phyloP scores from a whole-genome alignment of 2,329 filamentous ascomycete species.

The Annulohypoxylon truncatum region DNA sequence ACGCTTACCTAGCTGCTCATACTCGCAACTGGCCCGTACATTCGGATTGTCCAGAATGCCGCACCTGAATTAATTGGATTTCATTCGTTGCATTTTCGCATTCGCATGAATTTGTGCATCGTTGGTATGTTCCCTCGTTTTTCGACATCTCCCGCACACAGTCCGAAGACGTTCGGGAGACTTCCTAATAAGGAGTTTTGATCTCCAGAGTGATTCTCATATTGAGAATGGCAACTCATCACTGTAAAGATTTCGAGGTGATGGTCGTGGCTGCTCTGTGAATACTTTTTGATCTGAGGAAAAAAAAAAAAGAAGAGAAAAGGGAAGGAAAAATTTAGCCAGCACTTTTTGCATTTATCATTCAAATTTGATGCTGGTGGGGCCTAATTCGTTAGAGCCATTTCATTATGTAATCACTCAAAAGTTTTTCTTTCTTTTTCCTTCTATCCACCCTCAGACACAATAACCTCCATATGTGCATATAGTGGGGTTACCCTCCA shows the following conservation, averaged over 20 bases:
- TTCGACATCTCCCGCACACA: constrained; percentile 69
- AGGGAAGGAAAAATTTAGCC: constrained; percentile 37
- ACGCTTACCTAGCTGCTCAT: neutral
- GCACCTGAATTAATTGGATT: neutral
- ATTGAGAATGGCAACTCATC: constrained; percentile 69
- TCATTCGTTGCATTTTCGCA: neutral
- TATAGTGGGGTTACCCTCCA: constrained; percentile 2
- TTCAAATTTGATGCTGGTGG: neutral
- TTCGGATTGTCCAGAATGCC: constrained; percentile 2
- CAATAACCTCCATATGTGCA: neutral
- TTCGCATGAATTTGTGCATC: neutral
- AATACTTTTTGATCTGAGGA: constrained; percentile 71
- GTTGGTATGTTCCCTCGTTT: constrained; percentile 64
- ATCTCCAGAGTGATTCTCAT: constrained; percentile 68
- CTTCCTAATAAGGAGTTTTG: constrained; percentile 72
- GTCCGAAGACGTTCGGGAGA: constrained; percentile 62
- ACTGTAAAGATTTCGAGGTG: constrained; percentile 67
- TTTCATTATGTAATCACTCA: neutral
- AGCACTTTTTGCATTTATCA: constrained; percentile 46
- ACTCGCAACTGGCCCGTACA: neutral
- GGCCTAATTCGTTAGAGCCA: neutral
- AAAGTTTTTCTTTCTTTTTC: neutral
- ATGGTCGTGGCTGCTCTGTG: constrained; percentile 73
- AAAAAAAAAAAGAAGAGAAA: constrained; percentile 57
- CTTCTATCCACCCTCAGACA: neutral